Evolutionary conservation across 495 filamentous ascomycete species (phyloP).

Genomic region (Talaromyces stipitatus): DNA sequence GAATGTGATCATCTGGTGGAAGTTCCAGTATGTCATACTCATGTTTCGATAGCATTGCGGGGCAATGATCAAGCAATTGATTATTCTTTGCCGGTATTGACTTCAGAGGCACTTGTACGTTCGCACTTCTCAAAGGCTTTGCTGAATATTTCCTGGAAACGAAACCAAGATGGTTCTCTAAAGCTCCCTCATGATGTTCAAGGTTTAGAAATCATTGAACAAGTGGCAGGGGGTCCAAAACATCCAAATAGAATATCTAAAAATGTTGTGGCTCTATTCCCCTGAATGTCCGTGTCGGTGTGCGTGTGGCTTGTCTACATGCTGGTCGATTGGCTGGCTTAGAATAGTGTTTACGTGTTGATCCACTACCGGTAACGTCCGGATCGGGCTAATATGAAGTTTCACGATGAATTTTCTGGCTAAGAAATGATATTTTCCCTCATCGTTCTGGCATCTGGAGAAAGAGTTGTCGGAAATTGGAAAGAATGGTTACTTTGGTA

Average conservation of each 20-base stretch:
- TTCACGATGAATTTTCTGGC: neutral
- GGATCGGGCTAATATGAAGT: neutral
- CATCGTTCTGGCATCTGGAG: no score
- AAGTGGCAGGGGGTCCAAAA: neutral
- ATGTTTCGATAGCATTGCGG: slow-evolving; percentile 10
- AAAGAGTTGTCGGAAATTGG: no score
- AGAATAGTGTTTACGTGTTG: neutral
- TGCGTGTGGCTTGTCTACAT: neutral
- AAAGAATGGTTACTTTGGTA: no score
- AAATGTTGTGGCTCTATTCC: neutral
- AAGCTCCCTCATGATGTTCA: neutral
- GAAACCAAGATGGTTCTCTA: neutral
- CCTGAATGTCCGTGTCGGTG: neutral
- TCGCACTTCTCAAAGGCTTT: neutral
- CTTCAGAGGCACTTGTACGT: neutral
- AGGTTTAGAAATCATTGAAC: neutral
- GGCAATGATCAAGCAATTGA: neutral
- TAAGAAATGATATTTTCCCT: no score
- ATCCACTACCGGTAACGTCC: neutral
- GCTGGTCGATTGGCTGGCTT: neutral
- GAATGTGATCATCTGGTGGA: slow-evolving; percentile 11
- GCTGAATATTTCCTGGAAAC: neutral
- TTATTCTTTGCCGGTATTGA: neutral
- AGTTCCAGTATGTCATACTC: slow-evolving; percentile 19
- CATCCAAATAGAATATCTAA: neutral